Base-by-base conservation (phyloP, 176 grass and related monocot genomes). In the Carex kokanica region DNA sequence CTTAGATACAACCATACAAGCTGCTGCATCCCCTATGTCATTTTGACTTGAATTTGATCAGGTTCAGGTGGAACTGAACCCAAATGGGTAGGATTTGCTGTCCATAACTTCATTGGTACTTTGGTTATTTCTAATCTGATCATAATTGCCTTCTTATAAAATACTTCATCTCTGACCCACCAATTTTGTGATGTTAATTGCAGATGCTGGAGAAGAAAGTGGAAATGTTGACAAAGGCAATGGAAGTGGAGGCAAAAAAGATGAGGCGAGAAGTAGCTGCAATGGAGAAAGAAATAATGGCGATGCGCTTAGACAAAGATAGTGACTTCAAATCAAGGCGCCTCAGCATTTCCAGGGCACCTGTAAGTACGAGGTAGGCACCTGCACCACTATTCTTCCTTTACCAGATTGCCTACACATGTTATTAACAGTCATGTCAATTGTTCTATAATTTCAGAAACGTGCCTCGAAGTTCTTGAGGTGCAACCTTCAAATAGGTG, bases 231-330 rank as follows among this genome's bases (percentile, higher is more conserved):
- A 89, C 91, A 34, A 97, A 97, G 89, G 90, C 95, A 80, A 97
- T 94, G 92, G 95, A 93, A 56, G 95, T 94, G 85, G 95, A 97
- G 74, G 94, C 92, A 65, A 97, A 97, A 89, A 92, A 91, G 84
- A 97, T 94, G 94, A 94, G 92, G 88, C 83, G 92, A 71, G 95
- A 97, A 80, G 89, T 97, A 38, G 83, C 85, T 69, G 85, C 84
- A 66, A 93, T 97, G 95, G 92, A 94, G 84, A 97, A 94, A 81
- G 90, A 97, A 85, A 89, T 97, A 86, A 82, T 90, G 84, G 90
- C 92, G 2, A 92, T 97, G 51, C 87, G 95, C 41, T 88, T 88
- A 1, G 90, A 91, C 18, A 92, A 97, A 72, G 92, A 97, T 61
- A 89, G 91, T 80, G 94, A 97, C 80, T 91, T 38, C 80, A 97